Evolutionary conservation across 805 yeast species (phyloP).

Genomic region (Candida xyloterini): DNA sequence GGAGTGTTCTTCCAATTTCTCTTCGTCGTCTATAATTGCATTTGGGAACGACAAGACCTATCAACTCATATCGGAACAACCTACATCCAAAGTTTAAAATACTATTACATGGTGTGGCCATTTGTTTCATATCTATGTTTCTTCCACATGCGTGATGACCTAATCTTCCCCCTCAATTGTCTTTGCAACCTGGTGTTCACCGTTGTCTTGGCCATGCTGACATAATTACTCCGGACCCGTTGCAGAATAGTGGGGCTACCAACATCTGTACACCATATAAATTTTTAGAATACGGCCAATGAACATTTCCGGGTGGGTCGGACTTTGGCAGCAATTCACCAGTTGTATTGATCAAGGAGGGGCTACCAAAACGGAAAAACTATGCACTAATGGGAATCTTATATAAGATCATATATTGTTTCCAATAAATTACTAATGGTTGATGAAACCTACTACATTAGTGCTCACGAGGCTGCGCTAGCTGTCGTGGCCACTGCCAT

Average conservation of each 20-base stretch:
- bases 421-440: constrained; percentile 23
- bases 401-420: background rate
- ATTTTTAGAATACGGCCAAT: constrained; percentile 3
- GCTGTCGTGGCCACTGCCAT: constrained; percentile 83
- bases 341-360: constrained; percentile 1
- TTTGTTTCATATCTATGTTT: constrained; percentile 50
- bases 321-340: constrained; percentile 1
- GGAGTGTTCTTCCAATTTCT: constrained; percentile 52
- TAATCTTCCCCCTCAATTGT: constrained; percentile 59
- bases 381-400: background rate
- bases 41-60: constrained; percentile 52
- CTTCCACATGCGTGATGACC: constrained; percentile 43
- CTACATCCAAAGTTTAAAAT: constrained; percentile 46
- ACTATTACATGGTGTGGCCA: constrained; percentile 60
- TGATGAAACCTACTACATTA: constrained; percentile 56
- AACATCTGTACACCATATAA: constrained; percentile 9
- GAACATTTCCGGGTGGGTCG: constrained; percentile 10
- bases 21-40: constrained; percentile 45
- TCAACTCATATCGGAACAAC: constrained; percentile 34
- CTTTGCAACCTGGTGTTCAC: constrained; percentile 56
- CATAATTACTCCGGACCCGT: constrained; percentile 12
- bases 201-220: constrained; percentile 42
- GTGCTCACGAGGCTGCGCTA: constrained; percentile 78
- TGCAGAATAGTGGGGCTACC: constrained; percentile 2
- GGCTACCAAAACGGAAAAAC: constrained; percentile 4